Percentiles rank a stretch among this genome's conserved stretches.
Evolutionary conservation across 1,284 basidiomycete species (phyloP).

Genomic region (Tetrapyrgos nigripes): DNA sequence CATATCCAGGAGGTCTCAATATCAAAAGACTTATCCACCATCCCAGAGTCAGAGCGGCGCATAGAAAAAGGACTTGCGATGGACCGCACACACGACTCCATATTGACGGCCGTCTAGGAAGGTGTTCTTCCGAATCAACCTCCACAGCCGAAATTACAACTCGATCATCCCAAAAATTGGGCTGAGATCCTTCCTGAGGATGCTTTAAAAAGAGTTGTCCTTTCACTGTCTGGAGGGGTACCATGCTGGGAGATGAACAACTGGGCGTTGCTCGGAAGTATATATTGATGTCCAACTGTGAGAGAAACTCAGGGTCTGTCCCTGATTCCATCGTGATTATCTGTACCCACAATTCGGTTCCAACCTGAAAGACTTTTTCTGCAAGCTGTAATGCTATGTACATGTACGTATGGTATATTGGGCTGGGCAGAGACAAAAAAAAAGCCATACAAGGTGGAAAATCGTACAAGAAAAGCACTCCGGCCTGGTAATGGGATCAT

Average conservation of each 20-base stretch:
- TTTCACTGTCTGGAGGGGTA: neutral
- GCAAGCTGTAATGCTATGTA: no score
- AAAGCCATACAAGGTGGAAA: no score
- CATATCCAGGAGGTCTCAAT: conserved; percentile 8
- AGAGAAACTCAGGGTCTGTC: no score
- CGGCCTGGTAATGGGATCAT: no score
- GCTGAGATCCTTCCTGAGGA: neutral
- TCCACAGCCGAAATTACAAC: neutral
- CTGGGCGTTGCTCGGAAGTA: neutral
- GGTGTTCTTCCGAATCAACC: neutral
- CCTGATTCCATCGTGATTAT: no score
- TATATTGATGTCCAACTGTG: neutral
- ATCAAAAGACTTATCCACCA: conserved; percentile 6
- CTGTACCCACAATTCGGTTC: no score
- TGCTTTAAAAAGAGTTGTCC: neutral
- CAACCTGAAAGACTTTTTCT: no score
- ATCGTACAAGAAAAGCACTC: no score
- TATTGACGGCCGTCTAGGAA: neutral
- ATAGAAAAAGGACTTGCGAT: neutral
- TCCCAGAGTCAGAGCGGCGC: neutral
- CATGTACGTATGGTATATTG: no score
- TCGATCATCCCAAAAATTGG: neutral
- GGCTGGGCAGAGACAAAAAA: no score
- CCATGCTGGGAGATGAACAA: neutral
- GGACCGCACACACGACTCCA: neutral